These are phyloP conservation scores for Trypanosoma melophagium DNA, from an alignment of 208 protist species.

Conservation along the genomic window DNA sequence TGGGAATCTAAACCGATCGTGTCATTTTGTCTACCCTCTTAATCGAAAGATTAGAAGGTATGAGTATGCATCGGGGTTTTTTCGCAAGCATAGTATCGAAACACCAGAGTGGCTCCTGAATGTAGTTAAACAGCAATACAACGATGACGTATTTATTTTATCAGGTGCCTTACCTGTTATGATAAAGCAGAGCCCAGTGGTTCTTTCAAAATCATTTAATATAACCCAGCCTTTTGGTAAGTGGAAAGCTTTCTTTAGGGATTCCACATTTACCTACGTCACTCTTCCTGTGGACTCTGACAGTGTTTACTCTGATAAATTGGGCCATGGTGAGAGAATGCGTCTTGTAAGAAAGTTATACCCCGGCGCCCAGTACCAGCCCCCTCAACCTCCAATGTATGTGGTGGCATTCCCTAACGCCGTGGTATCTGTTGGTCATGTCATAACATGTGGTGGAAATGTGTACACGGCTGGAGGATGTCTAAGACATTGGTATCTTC, in stretches of 20 bases:
- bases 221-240: conserved; percentile 9
- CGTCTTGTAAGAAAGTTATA: neutral
- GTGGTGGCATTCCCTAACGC: conserved; percentile 17
- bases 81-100: neutral
- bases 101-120: neutral
- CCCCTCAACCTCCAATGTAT: conserved; percentile 16
- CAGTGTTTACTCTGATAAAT: too few relatives aligned
- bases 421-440: conserved; percentile 17
- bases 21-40: conserved; percentile 21
- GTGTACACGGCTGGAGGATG: conserved; percentile 25
- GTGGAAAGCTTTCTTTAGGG: conserved; percentile 9
- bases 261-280: neutral
- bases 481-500: conserved; percentile 5
- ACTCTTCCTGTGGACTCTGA: too few relatives aligned
- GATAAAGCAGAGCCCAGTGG: conserved; percentile 4
- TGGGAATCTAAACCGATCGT: neutral
- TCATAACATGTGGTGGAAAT: conserved; percentile 23
- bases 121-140: neutral
- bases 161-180: neutral
- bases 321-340: neutral
- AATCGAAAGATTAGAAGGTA: neutral
- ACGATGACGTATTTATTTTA: neutral
- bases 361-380: neutral
- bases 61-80: neutral
- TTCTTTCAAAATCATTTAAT: conserved; percentile 13